Conservation (phyloP, 139 green algal genomes). For the Eudorina sp. region DNA sequence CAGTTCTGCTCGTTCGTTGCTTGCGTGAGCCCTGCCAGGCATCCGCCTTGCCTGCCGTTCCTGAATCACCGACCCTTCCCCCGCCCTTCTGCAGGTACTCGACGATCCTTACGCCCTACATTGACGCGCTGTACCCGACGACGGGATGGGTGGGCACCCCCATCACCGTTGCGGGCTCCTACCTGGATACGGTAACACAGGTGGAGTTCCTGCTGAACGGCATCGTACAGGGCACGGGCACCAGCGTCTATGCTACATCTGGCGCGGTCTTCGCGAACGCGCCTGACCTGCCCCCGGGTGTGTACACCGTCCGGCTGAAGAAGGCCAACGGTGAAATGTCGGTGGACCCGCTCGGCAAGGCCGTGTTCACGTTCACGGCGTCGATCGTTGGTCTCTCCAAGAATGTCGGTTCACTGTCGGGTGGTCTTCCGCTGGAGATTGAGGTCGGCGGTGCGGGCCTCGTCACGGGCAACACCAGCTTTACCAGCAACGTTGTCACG, state of each 20-base stretch:
- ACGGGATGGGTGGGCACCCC: neutral
- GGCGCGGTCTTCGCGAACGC: neutral
- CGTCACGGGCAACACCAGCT: neutral
- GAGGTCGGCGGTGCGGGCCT: slow-evolving; percentile 29
- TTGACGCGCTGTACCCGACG: neutral
- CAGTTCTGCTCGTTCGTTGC: too few species aligned
- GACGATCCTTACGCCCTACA: neutral
- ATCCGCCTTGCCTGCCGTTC: neutral
- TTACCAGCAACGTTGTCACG: slow-evolving; percentile 36
- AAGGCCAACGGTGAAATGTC: slow-evolving; percentile 38
- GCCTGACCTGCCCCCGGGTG: slow-evolving; percentile 18
- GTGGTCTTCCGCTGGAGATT: slow-evolving; percentile 36
- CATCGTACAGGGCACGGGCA: neutral
- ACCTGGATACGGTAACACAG: neutral
- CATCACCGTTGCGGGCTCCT: neutral
- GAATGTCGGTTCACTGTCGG: slow-evolving; percentile 49
- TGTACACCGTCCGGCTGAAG: neutral
- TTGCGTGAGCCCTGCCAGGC: too few species aligned
- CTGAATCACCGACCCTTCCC: neutral
- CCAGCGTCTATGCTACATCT: neutral
- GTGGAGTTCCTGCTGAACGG: neutral
- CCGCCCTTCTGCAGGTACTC: slow-evolving; percentile 14
- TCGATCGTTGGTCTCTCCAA: neutral
- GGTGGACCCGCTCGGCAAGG: neutral
- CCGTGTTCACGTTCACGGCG: neutral